phyloP scores from a whole-genome alignment of 305 asterid species.

The Fraxinus sp. region DNA sequence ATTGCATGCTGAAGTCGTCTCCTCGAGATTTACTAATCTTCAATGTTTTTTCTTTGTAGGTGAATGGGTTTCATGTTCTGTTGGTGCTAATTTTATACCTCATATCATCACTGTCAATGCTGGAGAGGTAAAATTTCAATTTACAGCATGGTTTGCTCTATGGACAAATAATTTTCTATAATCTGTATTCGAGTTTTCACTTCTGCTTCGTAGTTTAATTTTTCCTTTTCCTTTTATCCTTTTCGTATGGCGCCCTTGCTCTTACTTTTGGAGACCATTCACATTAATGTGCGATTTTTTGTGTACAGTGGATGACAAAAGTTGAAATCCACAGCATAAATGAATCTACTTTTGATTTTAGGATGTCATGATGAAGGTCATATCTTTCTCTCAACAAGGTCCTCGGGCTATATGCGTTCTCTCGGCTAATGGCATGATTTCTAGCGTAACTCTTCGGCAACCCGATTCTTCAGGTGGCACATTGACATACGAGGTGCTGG shows the following conservation, averaged over 20 bases:
- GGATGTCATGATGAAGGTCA: slow-evolving; percentile 88
- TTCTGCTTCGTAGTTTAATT: not conserved
- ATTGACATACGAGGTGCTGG: slow-evolving; percentile 48
- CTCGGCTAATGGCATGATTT: slow-evolving; percentile 50
- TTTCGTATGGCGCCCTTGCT: not conserved
- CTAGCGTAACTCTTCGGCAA: slow-evolving; percentile 53
- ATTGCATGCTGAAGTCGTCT: not conserved
- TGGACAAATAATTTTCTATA: not conserved
- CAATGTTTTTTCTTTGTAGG: slow-evolving; percentile 34
- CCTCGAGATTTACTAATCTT: not conserved
- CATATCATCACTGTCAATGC: slow-evolving; percentile 73
- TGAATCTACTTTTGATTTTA: slow-evolving; percentile 26
- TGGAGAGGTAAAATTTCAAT: slow-evolving; percentile 67
- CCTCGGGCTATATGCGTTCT: slow-evolving; percentile 80
- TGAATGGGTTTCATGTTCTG: slow-evolving; percentile 74
- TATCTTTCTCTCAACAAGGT: slow-evolving; percentile 91
- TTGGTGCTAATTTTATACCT: slow-evolving; percentile 76
- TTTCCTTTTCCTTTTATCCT: not conserved
- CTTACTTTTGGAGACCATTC: not conserved
- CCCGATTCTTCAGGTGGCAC: slow-evolving; percentile 57
- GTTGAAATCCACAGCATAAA: not conserved
- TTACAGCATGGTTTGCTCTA: not conserved
- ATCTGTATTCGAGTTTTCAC: not conserved
- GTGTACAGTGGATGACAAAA: not conserved
- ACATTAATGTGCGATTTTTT: not conserved